Percentiles rank a stretch among this genome's conserved stretches.
phyloP scores from a whole-genome alignment of 495 filamentous ascomycete species.

The Clohesyomyces aquaticus region DNA sequence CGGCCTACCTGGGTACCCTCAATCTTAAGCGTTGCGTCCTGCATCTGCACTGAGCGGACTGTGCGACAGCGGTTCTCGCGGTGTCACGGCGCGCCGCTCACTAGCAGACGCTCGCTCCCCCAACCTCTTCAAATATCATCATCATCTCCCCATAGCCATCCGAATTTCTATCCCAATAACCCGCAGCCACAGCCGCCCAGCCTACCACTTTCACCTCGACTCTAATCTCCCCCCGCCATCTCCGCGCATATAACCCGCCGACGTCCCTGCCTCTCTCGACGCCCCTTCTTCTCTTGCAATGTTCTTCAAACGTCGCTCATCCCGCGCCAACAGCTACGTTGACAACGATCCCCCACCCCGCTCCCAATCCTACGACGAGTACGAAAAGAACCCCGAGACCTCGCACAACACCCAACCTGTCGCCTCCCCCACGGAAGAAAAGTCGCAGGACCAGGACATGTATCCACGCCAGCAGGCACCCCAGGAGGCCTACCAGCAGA shows the following conservation, averaged over 20 bases:
- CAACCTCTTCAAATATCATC: constrained; percentile 7
- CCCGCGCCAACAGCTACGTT: constrained; percentile 39
- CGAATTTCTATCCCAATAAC: constrained; percentile 13
- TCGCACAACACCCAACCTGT: constrained; percentile 24
- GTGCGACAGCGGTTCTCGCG: neutral
- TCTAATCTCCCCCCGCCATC: neutral
- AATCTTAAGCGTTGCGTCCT: too few relatives aligned
- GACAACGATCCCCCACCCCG: constrained; percentile 35
- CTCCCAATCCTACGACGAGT: constrained; percentile 36
- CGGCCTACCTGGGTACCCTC: too few relatives aligned
- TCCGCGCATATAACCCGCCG: constrained; percentile 9
- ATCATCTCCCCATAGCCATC: constrained; percentile 11
- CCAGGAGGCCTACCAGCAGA: constrained; percentile 25
- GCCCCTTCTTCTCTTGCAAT: constrained; percentile 30
- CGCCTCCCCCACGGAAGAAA: constrained; percentile 24
- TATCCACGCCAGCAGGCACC: constrained; percentile 34
- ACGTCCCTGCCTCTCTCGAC: constrained; percentile 9
- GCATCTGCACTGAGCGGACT: neutral
- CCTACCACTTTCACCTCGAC: neutral
- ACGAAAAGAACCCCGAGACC: constrained; percentile 37
- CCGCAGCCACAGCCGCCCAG: constrained; percentile 3
- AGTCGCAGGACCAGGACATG: constrained; percentile 12
- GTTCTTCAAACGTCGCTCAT: constrained; percentile 43
- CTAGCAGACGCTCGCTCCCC: neutral
- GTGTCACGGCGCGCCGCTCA: neutral